A percentile compares a stretch with the other conserved stretches of the same genome.
phyloP scores from a whole-genome alignment of 106 monocot species.

The Cymbidium sinense region DNA sequence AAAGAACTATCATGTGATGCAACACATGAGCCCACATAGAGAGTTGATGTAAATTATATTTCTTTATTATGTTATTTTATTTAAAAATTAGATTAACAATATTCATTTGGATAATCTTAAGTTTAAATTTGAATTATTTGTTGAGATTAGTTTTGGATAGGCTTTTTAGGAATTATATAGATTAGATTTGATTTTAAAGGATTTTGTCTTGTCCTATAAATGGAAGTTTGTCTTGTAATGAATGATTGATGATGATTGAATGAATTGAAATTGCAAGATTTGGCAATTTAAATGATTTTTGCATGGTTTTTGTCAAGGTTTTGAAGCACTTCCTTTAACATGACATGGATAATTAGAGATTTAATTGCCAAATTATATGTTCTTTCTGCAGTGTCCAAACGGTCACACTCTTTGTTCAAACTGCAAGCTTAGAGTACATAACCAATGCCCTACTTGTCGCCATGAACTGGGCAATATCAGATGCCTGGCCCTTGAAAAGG shows the following conservation, averaged over 20 bases:
- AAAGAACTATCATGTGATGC: background rate
- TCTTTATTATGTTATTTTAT: background rate
- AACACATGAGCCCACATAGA: background rate
- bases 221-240: no score
- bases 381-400: slow-evolving; percentile 10
- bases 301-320: background rate
- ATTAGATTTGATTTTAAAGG: background rate
- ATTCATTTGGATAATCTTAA: background rate
- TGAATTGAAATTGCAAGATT: no score
- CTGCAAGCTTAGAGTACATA: slow-evolving; percentile 15
- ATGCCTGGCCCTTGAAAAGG: slow-evolving; percentile 9
- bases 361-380: background rate
- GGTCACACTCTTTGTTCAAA: slow-evolving; percentile 17
- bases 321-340: background rate
- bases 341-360: background rate
- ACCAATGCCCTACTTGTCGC: slow-evolving; percentile 13
- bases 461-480: slow-evolving; percentile 2
- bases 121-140: background rate
- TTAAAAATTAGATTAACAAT: background rate
- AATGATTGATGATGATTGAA: no score
- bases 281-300: background rate
- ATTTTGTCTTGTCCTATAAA: background rate
- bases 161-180: background rate
- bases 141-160: background rate
- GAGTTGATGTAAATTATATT: background rate